Evolutionary conservation across 805 yeast genomes (phyloP).

Genomic region (Candida jianshihensis): DNA sequence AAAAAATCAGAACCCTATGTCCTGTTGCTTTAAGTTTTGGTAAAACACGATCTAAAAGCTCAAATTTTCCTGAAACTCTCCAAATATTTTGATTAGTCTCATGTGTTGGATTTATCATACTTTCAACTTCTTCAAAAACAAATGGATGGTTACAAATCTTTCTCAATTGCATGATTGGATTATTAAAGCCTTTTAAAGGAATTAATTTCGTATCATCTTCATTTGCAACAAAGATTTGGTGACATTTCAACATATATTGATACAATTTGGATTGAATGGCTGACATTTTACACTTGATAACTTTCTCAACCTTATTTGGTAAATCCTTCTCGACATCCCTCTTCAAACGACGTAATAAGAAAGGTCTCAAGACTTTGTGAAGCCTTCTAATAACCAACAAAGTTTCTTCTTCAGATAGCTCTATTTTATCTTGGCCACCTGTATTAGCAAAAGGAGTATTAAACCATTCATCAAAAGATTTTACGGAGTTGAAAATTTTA

Average conservation of each 20-base stretch:
- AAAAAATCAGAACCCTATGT: conserved; percentile 74
- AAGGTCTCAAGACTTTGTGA: conserved; percentile 82
- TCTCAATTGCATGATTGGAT: conserved; percentile 78
- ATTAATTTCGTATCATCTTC: conserved; percentile 44
- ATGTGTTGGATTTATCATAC: conserved; percentile 54
- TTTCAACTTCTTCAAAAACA: conserved; percentile 78
- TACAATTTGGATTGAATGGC: conserved; percentile 65
- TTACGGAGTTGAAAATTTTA: conserved; percentile 76
- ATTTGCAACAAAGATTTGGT: conserved; percentile 60
- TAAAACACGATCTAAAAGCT: conserved; percentile 63
- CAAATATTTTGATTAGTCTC: conserved; percentile 62
- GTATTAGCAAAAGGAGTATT: conserved; percentile 85
- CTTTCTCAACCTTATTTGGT: conserved; percentile 80
- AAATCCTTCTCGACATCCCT: conserved; percentile 83
- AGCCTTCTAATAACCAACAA: conserved; percentile 75
- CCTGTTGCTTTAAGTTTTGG: conserved; percentile 72
- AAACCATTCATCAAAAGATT: conserved; percentile 86
- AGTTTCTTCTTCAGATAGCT: conserved; percentile 80
- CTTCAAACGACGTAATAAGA: conserved; percentile 74
- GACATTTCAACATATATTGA: conserved; percentile 71
- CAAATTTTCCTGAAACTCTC: conserved; percentile 78
- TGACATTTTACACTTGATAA: conserved; percentile 70
- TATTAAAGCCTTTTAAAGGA: conserved; percentile 72
- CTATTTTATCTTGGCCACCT: conserved; percentile 75
- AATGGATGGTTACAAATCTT: conserved; percentile 85